These are phyloP conservation scores for Pseudomassariella vexata DNA, from an alignment of 2,329 filamentous ascomycete genomes.

Conservation along the genomic window DNA sequence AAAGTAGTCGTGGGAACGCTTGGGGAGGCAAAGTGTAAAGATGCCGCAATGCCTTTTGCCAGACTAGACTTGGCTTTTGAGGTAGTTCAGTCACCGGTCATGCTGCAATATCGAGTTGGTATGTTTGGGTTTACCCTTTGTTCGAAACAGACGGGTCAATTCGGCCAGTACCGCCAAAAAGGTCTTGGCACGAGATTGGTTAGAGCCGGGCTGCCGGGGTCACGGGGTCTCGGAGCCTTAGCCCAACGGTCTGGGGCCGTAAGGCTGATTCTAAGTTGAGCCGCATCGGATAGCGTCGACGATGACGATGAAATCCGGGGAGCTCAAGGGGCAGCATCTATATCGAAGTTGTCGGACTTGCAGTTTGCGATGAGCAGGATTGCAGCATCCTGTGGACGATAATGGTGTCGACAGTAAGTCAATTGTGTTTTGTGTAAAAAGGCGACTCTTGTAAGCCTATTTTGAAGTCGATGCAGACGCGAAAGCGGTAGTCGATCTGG, in stretches of 20 bases:
- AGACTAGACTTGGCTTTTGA: no score
- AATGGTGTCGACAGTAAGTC: slow-evolving; percentile 14
- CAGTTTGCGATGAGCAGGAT: slow-evolving; percentile 10
- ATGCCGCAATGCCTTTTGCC: no score
- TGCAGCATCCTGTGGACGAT: slow-evolving; percentile 3
- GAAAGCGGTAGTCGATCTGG: slow-evolving; percentile 4
- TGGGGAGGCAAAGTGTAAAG: no score
- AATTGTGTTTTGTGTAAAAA: slow-evolving; percentile 11
- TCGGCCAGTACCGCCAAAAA: no score
- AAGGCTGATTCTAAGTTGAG: slow-evolving; percentile 29
- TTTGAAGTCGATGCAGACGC: slow-evolving; percentile 5
- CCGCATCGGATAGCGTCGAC: slow-evolving; percentile 28
- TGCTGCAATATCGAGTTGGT: no score
- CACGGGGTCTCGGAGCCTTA: background rate
- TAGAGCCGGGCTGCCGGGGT: background rate
- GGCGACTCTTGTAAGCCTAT: slow-evolving; percentile 14
- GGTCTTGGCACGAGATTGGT: no score
- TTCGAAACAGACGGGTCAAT: no score
- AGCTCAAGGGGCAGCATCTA: slow-evolving; percentile 15
- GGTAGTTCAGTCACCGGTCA: no score
- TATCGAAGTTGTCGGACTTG: slow-evolving; percentile 19
- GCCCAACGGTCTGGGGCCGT: slow-evolving; percentile 19
- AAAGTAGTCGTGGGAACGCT: no score
- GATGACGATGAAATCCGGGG: slow-evolving; percentile 26
- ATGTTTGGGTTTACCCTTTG: no score